These are phyloP conservation scores for Metarhizium sp. DNA, from an alignment of 2,329 filamentous ascomycete genomes.

Conservation along the genomic window DNA sequence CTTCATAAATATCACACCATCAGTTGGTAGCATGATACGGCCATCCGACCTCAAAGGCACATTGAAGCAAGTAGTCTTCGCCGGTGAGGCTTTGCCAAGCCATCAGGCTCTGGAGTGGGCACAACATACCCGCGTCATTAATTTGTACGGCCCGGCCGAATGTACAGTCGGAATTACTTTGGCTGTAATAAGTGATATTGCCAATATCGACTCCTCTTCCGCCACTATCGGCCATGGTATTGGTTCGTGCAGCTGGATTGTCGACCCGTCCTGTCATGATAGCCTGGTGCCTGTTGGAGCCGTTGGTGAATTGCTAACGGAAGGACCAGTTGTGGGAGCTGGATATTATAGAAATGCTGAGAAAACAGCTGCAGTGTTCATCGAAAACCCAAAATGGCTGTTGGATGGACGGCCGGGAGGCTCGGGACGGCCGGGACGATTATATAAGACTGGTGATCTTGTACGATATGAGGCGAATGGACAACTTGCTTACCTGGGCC, in stretches of 20 bases:
- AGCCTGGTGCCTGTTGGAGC: slow-evolving; percentile 11
- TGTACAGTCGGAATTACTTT: slow-evolving; percentile 4
- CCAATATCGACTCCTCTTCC: background rate
- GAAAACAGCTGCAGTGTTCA: slow-evolving; percentile 21
- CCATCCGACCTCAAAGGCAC: background rate
- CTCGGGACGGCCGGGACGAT: slow-evolving; percentile 6
- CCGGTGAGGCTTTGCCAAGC: slow-evolving; percentile 8
- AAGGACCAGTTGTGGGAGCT: slow-evolving; percentile 36
- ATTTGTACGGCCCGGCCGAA: slow-evolving; percentile 15
- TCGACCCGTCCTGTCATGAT: slow-evolving; percentile 12
- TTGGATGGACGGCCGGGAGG: background rate
- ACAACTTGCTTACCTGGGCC: slow-evolving; percentile 23
- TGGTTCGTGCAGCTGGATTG: slow-evolving; percentile 14
- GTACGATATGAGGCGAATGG: slow-evolving; percentile 11
- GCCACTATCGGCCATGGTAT: background rate
- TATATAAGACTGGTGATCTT: slow-evolving; percentile 13
- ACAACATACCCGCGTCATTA: slow-evolving; percentile 9
- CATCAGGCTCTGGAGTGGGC: slow-evolving; percentile 5
- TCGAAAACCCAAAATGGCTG: slow-evolving; percentile 14
- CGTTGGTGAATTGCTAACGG: slow-evolving; percentile 26
- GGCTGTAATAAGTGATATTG: background rate
- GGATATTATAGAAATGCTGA: slow-evolving; percentile 35
- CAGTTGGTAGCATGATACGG: slow-evolving; percentile 10
- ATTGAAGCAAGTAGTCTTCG: slow-evolving; percentile 11
- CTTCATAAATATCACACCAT: slow-evolving; percentile 11